phyloP scores from a whole-genome alignment of 352 stramenopile species.

The Phytophthora citricola region DNA sequence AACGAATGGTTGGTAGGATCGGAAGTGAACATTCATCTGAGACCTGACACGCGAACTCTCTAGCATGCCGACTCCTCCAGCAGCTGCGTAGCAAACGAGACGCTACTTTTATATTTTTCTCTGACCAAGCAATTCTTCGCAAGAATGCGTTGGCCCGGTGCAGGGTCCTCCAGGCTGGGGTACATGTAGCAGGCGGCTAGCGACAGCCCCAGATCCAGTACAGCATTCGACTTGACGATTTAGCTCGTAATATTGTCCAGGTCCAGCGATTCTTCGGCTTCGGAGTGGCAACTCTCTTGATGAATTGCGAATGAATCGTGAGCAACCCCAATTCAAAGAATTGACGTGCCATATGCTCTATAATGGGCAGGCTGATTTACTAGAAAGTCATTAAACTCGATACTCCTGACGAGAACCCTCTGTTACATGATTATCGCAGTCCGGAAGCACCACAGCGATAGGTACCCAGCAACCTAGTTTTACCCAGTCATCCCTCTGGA shows the following conservation, averaged over 20 bases:
- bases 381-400: background rate
- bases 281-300: no score
- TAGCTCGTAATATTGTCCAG: no score
- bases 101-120: background rate
- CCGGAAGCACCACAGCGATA: background rate
- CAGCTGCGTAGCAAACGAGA: background rate
- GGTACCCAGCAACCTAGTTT: background rate
- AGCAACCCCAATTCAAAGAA: no score
- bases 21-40: constrained; percentile 1
- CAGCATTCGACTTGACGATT: no score
- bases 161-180: no score
- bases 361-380: background rate
- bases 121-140: background rate
- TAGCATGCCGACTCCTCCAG: background rate
- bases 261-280: no score
- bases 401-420: background rate
- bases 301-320: no score
- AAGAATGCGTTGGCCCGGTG: no score
- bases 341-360: no score
- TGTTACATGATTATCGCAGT: background rate
- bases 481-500: background rate
- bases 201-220: no score
- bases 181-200: background rate
- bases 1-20: background rate
- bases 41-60: constrained; percentile 1